Conservation (phyloP, 2,329 filamentous ascomycete genomes). For the Pseudogymnoascus sp. region DNA sequence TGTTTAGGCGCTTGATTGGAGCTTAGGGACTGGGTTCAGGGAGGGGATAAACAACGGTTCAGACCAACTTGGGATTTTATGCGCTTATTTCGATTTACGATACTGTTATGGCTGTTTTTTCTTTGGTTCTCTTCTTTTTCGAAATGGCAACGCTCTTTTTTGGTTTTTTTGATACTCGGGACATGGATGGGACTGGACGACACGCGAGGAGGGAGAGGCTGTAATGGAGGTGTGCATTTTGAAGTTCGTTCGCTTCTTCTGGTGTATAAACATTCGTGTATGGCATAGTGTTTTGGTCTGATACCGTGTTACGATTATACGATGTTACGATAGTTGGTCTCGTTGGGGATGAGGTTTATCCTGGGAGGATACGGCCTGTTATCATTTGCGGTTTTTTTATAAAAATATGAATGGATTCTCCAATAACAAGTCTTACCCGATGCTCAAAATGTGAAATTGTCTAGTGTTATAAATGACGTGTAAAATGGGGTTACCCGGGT, state of each 20-base stretch:
- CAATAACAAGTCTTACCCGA: background rate
- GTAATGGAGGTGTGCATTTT: background rate
- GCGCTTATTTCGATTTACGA: background rate
- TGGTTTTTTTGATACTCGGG: background rate
- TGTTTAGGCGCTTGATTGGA: background rate
- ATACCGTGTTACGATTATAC: constrained; percentile 4
- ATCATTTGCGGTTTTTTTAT: background rate
- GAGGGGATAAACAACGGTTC: background rate
- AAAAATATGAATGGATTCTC: background rate
- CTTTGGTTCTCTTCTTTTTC: background rate
- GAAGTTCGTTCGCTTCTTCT: background rate
- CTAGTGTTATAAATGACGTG: background rate
- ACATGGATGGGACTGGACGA: background rate
- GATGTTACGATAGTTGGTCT: constrained; percentile 1
- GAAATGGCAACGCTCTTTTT: background rate
- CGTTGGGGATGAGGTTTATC: background rate
- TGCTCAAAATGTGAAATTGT: background rate
- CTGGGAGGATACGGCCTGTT: background rate
- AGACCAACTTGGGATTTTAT: background rate
- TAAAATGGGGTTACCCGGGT: background rate
- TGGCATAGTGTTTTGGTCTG: background rate
- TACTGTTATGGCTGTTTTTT: background rate
- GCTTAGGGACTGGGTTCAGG: background rate
- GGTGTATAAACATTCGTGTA: background rate
- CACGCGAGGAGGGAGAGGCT: background rate